phyloP scores from a whole-genome alignment of 202 grass and related monocot genomes.

The Carex arenaria region DNA sequence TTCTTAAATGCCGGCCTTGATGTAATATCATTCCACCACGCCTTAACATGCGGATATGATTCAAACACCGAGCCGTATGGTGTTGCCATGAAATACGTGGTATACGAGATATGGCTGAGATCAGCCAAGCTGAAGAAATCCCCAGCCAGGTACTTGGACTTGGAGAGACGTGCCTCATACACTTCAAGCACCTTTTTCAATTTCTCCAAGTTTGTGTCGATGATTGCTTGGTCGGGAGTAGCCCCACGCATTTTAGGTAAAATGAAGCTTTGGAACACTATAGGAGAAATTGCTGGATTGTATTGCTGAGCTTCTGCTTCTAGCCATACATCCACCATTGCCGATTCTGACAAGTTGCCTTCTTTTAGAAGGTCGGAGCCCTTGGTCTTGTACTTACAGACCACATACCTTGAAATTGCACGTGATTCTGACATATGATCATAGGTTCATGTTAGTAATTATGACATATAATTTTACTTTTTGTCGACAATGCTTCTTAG shows the following conservation, averaged over 20 bases:
- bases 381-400: background rate
- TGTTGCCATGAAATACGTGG: slow-evolving; percentile 18
- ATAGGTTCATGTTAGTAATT: background rate
- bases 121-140: slow-evolving; percentile 49
- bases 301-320: slow-evolving; percentile 22
- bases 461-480: background rate
- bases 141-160: slow-evolving; percentile 34
- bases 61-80: slow-evolving; percentile 14
- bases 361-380: slow-evolving; percentile 11
- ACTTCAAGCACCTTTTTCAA: slow-evolving; percentile 31
- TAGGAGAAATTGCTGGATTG: slow-evolving; percentile 12
- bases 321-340: slow-evolving; percentile 17
- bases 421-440: slow-evolving; percentile 15
- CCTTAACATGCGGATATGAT: slow-evolving; percentile 30
- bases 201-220: slow-evolving; percentile 22
- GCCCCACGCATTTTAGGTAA: background rate
- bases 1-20: slow-evolving; percentile 30
- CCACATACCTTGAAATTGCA: slow-evolving; percentile 13
- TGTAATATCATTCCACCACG: slow-evolving; percentile 29
- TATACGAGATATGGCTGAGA: slow-evolving; percentile 27
- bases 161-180: slow-evolving; percentile 31
- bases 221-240: background rate
- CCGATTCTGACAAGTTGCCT: slow-evolving; percentile 11
- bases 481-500: background rate
- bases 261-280: slow-evolving; percentile 3